Percentiles rank a stretch among this genome's conserved stretches.
phyloP scores from a whole-genome alignment of 208 protist genomes.

The Naegleria gruberi region DNA sequence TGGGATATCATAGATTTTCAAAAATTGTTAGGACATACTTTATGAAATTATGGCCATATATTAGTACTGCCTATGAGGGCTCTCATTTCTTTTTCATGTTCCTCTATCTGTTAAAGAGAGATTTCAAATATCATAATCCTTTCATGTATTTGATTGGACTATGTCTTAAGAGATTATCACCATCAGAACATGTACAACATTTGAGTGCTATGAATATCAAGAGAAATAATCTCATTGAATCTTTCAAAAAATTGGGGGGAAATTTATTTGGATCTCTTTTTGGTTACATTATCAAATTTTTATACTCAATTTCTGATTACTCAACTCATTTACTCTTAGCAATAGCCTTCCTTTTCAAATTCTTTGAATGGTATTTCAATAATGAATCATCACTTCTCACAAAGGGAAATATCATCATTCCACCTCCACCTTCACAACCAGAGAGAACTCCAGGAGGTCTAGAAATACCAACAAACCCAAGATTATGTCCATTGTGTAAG shows the following conservation, averaged over 20 bases:
- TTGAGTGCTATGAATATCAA: not conserved
- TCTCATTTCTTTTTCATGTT: not conserved
- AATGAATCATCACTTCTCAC: not conserved
- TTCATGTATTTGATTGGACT: not conserved
- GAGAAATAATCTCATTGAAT: not conserved
- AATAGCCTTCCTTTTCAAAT: not conserved
- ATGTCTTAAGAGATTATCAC: not conserved
- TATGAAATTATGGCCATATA: constrained; percentile 3
- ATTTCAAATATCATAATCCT: not conserved
- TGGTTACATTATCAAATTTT: not conserved
- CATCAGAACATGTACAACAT: not conserved
- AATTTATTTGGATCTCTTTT: not conserved
- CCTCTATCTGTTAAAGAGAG: not conserved
- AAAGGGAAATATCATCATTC: not conserved
- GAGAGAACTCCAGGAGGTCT: not conserved
- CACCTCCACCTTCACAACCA: not conserved
- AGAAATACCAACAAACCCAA: not conserved
- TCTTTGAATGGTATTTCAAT: constrained; percentile 9
- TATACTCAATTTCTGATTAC: not conserved
- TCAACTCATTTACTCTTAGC: constrained; percentile 8
- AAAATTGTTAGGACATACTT: not conserved
- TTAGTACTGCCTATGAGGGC: not conserved
- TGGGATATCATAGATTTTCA: too few relatives aligned
- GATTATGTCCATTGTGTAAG: not conserved
- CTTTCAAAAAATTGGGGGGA: not conserved